Evolutionary conservation across 768 basidiomycete genomes (phyloP).

Genomic region (Pulveroboletus sp.): DNA sequence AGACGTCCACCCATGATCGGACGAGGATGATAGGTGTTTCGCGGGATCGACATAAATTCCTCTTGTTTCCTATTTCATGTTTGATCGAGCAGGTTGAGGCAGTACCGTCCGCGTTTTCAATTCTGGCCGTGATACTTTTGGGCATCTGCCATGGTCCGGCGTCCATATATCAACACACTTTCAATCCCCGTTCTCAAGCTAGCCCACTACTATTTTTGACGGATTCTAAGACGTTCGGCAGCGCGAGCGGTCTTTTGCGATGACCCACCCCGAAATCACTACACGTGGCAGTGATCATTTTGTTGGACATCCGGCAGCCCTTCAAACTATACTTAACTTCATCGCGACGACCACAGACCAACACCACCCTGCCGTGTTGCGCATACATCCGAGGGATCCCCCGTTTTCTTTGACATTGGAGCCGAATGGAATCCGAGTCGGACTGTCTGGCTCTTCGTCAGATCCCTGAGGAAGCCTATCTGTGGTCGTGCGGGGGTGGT

Average conservation of each 20-base stretch:
- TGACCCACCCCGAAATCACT: constrained; percentile 28
- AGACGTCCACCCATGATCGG: constrained; percentile 73
- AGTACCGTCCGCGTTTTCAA: constrained; percentile 5
- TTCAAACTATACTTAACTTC: constrained; percentile 36
- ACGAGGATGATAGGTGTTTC: constrained; percentile 52
- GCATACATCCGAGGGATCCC: neutral
- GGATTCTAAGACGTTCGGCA: constrained; percentile 44
- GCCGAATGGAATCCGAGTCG: constrained; percentile 49
- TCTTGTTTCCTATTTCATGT: neutral
- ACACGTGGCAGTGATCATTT: constrained; percentile 48
- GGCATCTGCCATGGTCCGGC: constrained; percentile 45
- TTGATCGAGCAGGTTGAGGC: constrained; percentile 3
- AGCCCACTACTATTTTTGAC: constrained; percentile 51
- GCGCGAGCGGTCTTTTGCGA: constrained; percentile 53
- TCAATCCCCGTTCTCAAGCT: constrained; percentile 31
- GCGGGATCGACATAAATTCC: constrained; percentile 71
- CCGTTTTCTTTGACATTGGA: constrained; percentile 34
- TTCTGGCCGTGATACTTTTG: neutral
- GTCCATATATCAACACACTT: constrained; percentile 35
- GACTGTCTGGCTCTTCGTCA: constrained; percentile 43
- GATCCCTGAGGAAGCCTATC: constrained; percentile 43
- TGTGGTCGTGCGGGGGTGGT: constrained; percentile 31
- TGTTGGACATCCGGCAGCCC: constrained; percentile 41
- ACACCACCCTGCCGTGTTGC: neutral
- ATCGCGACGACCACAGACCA: constrained; percentile 13